These are phyloP conservation scores for Hansfordia pulvinata DNA, from an alignment of 2,329 filamentous ascomycete species.

Conservation along the genomic window DNA sequence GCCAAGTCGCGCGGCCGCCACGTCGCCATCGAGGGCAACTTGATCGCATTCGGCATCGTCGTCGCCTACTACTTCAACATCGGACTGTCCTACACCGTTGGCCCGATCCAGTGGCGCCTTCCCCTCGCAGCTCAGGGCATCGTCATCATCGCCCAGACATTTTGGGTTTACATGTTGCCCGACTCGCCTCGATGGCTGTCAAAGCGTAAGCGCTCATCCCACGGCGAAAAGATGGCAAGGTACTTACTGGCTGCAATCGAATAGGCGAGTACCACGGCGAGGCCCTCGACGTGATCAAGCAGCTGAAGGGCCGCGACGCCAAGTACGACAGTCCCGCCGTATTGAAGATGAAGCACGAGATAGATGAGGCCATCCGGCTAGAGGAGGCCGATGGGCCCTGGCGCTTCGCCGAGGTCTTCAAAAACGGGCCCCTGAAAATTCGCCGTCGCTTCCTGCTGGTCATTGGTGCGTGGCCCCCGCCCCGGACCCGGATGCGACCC, in stretches of 20 bases:
- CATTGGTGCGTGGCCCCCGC: no score
- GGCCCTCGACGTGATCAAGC: no score
- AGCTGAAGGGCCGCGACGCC: no score
- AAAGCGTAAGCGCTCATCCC: no score
- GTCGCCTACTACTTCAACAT: no score
- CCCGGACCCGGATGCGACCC: no score
- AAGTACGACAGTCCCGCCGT: conserved; percentile 15
- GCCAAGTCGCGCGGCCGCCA: conserved; percentile 17
- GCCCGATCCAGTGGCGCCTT: conserved; percentile 25
- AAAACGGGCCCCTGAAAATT: conserved; percentile 12
- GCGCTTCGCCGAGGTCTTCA: conserved; percentile 11
- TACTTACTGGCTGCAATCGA: no score
- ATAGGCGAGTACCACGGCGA: no score
- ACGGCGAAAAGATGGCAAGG: no score
- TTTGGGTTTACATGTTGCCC: neutral
- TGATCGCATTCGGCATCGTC: conserved; percentile 24
- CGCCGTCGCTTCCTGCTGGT: no score
- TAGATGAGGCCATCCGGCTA: conserved; percentile 9
- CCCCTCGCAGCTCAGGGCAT: no score
- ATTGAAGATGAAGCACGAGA: conserved; percentile 6
- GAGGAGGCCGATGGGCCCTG: conserved; percentile 10
- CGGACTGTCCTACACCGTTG: conserved; percentile 22
- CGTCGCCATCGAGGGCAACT: conserved; percentile 21
- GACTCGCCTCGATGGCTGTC: no score
- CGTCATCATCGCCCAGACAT: neutral